Percentiles rank a stretch among this genome's conserved stretches.
Conservation (phyloP, 1,284 basidiomycete genomes). For the Cronartium ribicola region DNA sequence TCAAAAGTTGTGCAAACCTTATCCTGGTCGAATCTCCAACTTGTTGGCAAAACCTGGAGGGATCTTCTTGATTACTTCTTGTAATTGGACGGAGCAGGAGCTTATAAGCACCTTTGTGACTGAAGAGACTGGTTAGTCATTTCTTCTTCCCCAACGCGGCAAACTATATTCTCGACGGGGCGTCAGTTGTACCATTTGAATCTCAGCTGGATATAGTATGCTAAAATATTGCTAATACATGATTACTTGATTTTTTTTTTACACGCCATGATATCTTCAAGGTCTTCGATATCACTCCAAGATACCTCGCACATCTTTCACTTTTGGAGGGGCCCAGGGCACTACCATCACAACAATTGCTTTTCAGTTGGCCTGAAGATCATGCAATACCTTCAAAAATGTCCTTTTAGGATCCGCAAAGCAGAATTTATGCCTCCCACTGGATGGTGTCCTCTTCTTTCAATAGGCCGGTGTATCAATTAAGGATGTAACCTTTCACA, state of each 20-base stretch:
- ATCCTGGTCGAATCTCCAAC: conserved; percentile 12
- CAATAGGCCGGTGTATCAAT: too few species aligned
- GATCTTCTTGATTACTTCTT: conserved; percentile 28
- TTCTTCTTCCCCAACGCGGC: neutral
- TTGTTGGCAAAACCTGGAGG: conserved; percentile 23
- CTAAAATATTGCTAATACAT: neutral
- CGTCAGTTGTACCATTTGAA: neutral
- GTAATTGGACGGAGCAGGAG: conserved; percentile 39
- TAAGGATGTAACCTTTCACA: too few species aligned
- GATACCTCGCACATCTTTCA: conserved; percentile 21
- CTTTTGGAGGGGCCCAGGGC: conserved; percentile 18
- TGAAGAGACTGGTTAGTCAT: conserved; percentile 1
- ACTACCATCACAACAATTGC: conserved; percentile 30
- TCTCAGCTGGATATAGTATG: neutral
- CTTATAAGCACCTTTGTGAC: conserved; percentile 14
- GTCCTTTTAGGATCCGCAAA: too few species aligned
- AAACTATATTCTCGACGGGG: neutral
- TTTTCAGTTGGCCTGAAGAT: conserved; percentile 1
- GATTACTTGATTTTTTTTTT: neutral
- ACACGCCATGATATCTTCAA: neutral
- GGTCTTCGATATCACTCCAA: conserved; percentile 36
- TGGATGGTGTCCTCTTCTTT: too few species aligned
- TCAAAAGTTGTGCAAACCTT: neutral
- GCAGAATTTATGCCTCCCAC: too few species aligned
- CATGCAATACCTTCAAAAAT: too few species aligned